Conservation (phyloP, 257 asterid species). For the Solanum etuberosum region DNA sequence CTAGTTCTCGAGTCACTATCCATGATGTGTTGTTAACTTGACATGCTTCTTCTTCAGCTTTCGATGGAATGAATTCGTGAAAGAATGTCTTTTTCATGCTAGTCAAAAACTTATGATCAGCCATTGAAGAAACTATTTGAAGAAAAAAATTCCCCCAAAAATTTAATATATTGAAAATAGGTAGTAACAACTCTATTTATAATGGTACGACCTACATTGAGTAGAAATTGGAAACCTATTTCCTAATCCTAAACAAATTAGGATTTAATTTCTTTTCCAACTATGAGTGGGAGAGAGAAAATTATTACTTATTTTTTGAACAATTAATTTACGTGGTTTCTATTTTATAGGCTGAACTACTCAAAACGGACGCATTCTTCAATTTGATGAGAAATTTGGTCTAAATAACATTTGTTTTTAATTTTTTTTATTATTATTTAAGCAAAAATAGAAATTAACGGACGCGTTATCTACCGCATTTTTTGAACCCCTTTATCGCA, state of each 20-base stretch:
- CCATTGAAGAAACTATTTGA: not conserved
- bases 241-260: not conserved
- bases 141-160: not conserved
- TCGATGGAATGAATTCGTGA: constrained; percentile 23
- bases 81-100: constrained; percentile 24
- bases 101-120: not conserved
- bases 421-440: too few species aligned
- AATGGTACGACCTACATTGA: not conserved
- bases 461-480: too few species aligned
- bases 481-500: too few species aligned
- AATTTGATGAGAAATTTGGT: not conserved
- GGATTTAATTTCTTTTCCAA: not conserved
- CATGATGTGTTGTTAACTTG: not conserved
- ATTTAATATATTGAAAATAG: not conserved
- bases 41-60: constrained; percentile 17
- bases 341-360: not conserved
- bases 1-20: constrained; percentile 11
- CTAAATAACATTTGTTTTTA: not conserved
- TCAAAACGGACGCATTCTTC: not conserved
- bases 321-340: not conserved
- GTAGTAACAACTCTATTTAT: not conserved
- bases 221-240: not conserved
- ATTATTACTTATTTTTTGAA: not conserved
- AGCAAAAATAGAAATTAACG: not conserved
- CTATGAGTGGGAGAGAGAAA: not conserved